Evolutionary conservation across 495 filamentous ascomycete genomes (phyloP).

Genomic region (Melanomma pulvis-pyrius): DNA sequence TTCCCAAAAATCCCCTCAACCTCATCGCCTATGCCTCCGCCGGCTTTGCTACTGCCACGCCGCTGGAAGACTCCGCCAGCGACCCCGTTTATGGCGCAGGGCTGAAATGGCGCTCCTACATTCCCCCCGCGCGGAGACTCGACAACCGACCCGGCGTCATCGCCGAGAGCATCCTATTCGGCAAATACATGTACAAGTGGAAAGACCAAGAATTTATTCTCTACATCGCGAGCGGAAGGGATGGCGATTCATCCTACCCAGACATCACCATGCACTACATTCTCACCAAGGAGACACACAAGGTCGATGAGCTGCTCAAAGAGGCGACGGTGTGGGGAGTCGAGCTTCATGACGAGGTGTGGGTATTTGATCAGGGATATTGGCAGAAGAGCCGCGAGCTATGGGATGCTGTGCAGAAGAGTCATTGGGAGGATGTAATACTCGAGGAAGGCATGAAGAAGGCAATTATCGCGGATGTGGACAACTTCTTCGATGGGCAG

Average conservation of each 20-base stretch:
- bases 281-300: conserved; percentile 46
- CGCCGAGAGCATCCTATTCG: conserved; percentile 51
- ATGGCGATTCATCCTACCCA: conserved; percentile 46
- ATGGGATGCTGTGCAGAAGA: conserved; percentile 58
- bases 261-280: conserved; percentile 53
- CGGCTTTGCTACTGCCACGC: conserved; percentile 50
- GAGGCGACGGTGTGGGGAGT: conserved; percentile 53
- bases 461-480: conserved; percentile 60
- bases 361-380: conserved; percentile 62
- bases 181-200: conserved; percentile 58
- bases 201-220: conserved; percentile 54
- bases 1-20: conserved; percentile 42
- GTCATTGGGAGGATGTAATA: conserved; percentile 67
- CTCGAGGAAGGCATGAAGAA: conserved; percentile 65
- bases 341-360: conserved; percentile 63
- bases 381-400: conserved; percentile 65
- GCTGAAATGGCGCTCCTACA: conserved; percentile 52
- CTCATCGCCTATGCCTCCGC: conserved; percentile 56
- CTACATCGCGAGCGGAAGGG: conserved; percentile 56
- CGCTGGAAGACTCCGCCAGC: conserved; percentile 44
- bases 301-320: conserved; percentile 57
- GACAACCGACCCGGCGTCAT: conserved; percentile 53
- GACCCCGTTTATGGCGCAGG: conserved; percentile 38
- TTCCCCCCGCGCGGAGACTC: conserved; percentile 56
- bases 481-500: conserved; percentile 60